A percentile compares a stretch with the other conserved stretches of the same genome.
Evolutionary conservation across 2,329 filamentous ascomycete genomes (phyloP).

Genomic region (Talaromyces sp.): DNA sequence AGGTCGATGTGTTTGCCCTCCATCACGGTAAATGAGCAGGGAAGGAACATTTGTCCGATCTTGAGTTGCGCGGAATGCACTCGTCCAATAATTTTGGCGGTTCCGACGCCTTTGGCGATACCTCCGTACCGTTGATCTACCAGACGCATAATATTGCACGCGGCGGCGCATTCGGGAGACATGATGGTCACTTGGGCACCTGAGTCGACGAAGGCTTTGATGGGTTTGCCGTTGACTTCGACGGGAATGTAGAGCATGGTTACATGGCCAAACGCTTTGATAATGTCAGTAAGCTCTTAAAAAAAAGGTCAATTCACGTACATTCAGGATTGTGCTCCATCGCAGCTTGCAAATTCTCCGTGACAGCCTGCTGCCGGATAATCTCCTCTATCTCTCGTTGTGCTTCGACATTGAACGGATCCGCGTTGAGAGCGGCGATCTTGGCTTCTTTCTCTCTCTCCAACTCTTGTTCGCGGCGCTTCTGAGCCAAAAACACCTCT

Average conservation of each 20-base stretch:
- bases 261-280: constrained; percentile 82
- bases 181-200: constrained; percentile 98
- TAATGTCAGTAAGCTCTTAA: neutral
- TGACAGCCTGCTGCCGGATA: constrained; percentile 88
- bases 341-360: constrained; percentile 91
- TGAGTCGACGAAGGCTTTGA: constrained; percentile 96
- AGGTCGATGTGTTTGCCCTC: constrained; percentile 96
- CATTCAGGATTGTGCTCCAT: constrained; percentile 98
- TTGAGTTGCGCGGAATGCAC: constrained; percentile 94
- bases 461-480: constrained; percentile 64
- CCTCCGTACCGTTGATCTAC: constrained; percentile 90
- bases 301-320: constrained; percentile 33
- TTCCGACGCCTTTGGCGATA: constrained; percentile 88
- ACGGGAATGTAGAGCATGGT: constrained; percentile 96
- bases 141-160: constrained; percentile 91
- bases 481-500: constrained; percentile 61
- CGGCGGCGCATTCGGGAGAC: constrained; percentile 86
- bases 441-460: constrained; percentile 74
- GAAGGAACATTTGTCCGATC: constrained; percentile 78
- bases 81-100: constrained; percentile 86
- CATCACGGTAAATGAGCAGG: constrained; percentile 98
- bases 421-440: constrained; percentile 80
- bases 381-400: constrained; percentile 94
- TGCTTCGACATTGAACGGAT: constrained; percentile 89
- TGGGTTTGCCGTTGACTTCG: constrained; percentile 83